Percentiles rank a stretch among this genome's conserved stretches.
Conservation (phyloP, 2,329 filamentous ascomycete genomes). For the Neofusicoccum ribis region DNA sequence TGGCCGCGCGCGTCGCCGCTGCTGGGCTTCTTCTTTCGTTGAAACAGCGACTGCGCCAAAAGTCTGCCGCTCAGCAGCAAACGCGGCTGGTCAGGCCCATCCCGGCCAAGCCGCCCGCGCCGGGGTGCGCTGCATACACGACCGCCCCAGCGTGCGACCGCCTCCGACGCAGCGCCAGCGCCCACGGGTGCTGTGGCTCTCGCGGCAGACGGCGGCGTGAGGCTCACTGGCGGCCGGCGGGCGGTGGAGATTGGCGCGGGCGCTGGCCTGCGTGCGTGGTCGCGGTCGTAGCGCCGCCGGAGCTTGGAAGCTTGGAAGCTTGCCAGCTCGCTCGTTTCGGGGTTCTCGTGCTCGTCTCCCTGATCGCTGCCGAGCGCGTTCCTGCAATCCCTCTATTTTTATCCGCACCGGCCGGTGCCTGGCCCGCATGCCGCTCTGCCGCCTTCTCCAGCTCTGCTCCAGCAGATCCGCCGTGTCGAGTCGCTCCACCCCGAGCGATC, state of each 20-base stretch:
- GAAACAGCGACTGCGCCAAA: slow-evolving; percentile 5
- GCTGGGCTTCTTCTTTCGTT: slow-evolving; percentile 4
- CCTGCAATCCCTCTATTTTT: slow-evolving; percentile 18
- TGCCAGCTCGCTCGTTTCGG: slow-evolving; percentile 4
- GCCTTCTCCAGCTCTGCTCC: neutral
- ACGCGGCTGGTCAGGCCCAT: neutral
- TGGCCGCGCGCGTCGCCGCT: neutral
- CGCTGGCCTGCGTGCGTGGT: neutral
- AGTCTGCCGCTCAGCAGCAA: neutral
- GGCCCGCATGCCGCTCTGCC: neutral
- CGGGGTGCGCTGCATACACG: slow-evolving; percentile 11
- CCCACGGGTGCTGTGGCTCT: neutral
- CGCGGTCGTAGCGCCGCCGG: neutral
- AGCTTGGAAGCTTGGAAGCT: neutral
- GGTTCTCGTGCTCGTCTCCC: slow-evolving; percentile 1
- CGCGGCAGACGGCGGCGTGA: neutral
- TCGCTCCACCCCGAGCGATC: neutral
- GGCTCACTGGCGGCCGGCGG: neutral
- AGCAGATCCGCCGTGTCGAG: neutral
- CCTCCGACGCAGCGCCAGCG: neutral
- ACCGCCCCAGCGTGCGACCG: neutral
- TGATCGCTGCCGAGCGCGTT: slow-evolving; percentile 9
- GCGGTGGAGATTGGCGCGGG: neutral
- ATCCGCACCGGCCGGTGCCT: neutral
- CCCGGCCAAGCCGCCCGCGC: neutral